These are phyloP conservation scores for Kwoniella pini DNA, from an alignment of 768 basidiomycete genomes.

Conservation along the genomic window DNA sequence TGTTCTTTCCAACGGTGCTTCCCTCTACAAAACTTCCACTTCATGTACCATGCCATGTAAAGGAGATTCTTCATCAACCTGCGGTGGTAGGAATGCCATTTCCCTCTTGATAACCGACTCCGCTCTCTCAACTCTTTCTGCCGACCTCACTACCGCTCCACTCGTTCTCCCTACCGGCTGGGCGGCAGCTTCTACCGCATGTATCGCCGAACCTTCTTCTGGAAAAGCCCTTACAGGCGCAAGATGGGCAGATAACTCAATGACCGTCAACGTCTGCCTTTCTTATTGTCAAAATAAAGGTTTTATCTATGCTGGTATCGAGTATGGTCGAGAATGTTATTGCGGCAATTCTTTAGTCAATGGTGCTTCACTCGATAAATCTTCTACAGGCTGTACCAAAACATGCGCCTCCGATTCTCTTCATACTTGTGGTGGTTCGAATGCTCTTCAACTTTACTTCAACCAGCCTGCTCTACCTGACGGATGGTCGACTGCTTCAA, in stretches of 20 bases:
- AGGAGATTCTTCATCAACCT: conserved; percentile 9
- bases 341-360: conserved; percentile 28
- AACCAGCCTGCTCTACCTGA: conserved; percentile 16
- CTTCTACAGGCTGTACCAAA: conserved; percentile 15
- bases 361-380: conserved; percentile 4
- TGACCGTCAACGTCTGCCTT: conserved; percentile 23
- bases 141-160: conserved; percentile 14
- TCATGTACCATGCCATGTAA: conserved; percentile 17
- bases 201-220: conserved; percentile 26
- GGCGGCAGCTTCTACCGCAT: conserved; percentile 17
- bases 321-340: conserved; percentile 32
- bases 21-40: conserved; percentile 16
- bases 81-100: conserved; percentile 26
- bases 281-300: conserved; percentile 19
- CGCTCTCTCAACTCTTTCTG: conserved; percentile 3
- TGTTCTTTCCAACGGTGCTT: conserved; percentile 60
- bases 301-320: conserved; percentile 23
- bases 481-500: conserved; percentile 30
- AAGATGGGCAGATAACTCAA: conserved; percentile 6
- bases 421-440: conserved; percentile 13
- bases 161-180: conserved; percentile 10
- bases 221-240: conserved; percentile 20
- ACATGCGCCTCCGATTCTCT: conserved; percentile 20
- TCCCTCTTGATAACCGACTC: conserved; percentile 14
- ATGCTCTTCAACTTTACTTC: conserved; percentile 23